Evolutionary conservation across 164 flowering plant species (phyloP), one percentile per base, ranked within the genome.

Genomic region (Santalum album): DNA sequence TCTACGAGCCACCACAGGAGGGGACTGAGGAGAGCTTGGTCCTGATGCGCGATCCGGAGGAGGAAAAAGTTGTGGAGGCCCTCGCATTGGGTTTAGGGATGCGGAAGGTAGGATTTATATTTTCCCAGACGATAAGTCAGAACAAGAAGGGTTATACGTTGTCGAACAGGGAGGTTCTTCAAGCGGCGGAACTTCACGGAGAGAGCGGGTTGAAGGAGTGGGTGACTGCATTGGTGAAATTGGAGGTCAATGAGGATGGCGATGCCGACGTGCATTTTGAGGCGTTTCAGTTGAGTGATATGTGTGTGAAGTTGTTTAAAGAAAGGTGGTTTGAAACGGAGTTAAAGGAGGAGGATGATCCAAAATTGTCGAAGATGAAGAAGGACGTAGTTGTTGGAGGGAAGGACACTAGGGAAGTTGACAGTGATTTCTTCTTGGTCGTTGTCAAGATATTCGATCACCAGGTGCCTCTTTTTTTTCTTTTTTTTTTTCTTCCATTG

Each of bases 241-340:
- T 91, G 55, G 80, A 82, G 75, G 96, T 86, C 56, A 81, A 76
- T 64, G 98, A 86, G 68, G 95, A 91, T 60, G 98, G 92, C 0
- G 85, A 64, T 7, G 84, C 95, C 0, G 97, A 84, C 58, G 87
- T 87, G 55, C 91, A 90, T 47, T 86, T 90, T 54, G 97, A 90
- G 76, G 90, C 98, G 7, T 91, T 91, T 73, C 98, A 91, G 78
- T 81, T 88, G 96, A 91, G 96, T 67, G 98, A 87, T 69, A 69
- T 74, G 74, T 88, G 98, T 39, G 71, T 88, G 25, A 78, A 74
- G 68, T 64, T 91, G 74, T 87, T 82, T 54, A 86, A 82, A 71
- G 96, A 91, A 64, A 87, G 76, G 19, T 91, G 95, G 98, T 88
- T 86, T 25, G 88, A 75, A 72, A 79, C 72, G 0, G 87, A 88